Evolutionary conservation across 495 filamentous ascomycete genomes (phyloP), one percentile per base, ranked within the genome.

Genomic region (Penicillium fimorum): DNA sequence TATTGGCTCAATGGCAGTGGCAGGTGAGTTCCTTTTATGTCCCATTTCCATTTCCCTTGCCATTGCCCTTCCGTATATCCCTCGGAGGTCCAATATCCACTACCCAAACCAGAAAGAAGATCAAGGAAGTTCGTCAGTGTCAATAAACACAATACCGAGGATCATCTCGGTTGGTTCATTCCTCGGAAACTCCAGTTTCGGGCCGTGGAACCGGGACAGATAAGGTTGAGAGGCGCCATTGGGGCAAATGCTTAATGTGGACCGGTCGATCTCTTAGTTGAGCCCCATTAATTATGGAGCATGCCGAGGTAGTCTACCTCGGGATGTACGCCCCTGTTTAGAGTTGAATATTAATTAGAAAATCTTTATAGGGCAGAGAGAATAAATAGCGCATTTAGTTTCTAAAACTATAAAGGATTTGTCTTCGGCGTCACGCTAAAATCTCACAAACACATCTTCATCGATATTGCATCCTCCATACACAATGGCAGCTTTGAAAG

Each of bases 241-340:
- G 8, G 10, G 17, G 20, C 5, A 24, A 49, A 37, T 5, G 11
- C 20, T 49, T 49, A 17, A 12, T 25, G 13, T 37, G 32, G 29
- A 4, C 29, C 2, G 13, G 12, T 22, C 18, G 20, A 43, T 24
- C 9, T 20, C 41, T 22, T 22, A 22, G 1, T n/a, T 37, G 15
- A 5, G 29, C 10, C 22, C 24, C 25, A 13, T 13, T n/a, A 30
- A 30, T 29, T 4, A 27, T 27, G 25, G 25, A 27, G 41, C 18
- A 5, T 37, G 43, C 52, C 52, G 52, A 54, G 52, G 52, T 29
- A 54, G 52, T 25, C 3, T 54, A 54, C 52, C 52, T 54, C 52
- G 52, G 52, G 38, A 46, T 46, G 20, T 4, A 27, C 25, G 25
- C 4, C 33, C 13, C 33, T n/a, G 33, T 37, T 7, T 37, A 2